Conservation (phyloP, 2,329 filamentous ascomycete species). For the Colletotrichum gloeosporioides region DNA sequence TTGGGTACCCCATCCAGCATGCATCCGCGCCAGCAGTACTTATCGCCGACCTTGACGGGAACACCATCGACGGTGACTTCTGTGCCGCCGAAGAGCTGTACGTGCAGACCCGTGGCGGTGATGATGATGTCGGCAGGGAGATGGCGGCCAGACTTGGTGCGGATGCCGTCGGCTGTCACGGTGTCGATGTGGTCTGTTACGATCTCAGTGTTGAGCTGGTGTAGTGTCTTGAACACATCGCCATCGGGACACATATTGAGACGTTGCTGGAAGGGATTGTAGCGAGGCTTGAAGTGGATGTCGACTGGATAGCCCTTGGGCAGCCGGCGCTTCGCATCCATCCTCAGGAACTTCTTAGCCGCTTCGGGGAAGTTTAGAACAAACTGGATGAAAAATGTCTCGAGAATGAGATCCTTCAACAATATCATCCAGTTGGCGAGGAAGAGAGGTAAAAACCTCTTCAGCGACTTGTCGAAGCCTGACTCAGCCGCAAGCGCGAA, state of each 20-base stretch:
- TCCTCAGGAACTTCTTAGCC: slow-evolving; percentile 52
- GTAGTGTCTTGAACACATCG: slow-evolving; percentile 60
- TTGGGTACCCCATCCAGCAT: slow-evolving; percentile 75
- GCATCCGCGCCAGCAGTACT: slow-evolving; percentile 66
- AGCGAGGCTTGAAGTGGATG: slow-evolving; percentile 68
- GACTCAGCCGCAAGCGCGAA: slow-evolving; percentile 54
- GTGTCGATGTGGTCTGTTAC: slow-evolving; percentile 59
- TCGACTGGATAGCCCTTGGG: slow-evolving; percentile 60
- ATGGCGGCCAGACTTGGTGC: slow-evolving; percentile 50
- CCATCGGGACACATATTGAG: slow-evolving; percentile 69
- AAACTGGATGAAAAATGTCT: slow-evolving; percentile 53
- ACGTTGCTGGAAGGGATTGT: slow-evolving; percentile 76
- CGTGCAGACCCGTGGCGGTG: slow-evolving; percentile 70
- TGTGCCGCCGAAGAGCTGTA: slow-evolving; percentile 62
- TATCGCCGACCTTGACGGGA: slow-evolving; percentile 49
- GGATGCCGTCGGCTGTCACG: slow-evolving; percentile 53
- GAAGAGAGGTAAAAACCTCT: slow-evolving; percentile 49
- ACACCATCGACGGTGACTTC: slow-evolving; percentile 59
- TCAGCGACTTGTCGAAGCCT: slow-evolving; percentile 39
- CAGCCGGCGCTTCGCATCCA: slow-evolving; percentile 51
- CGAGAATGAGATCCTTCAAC: slow-evolving; percentile 51
- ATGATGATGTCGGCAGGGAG: slow-evolving; percentile 71
- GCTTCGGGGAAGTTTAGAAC: slow-evolving; percentile 58
- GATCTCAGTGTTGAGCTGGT: slow-evolving; percentile 48
- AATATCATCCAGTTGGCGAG: slow-evolving; percentile 53